A percentile compares a stretch with the other conserved stretches of the same genome.
phyloP scores from a whole-genome alignment of 371 early-diverging fungal genomes.

The Rhizopus microsporus region DNA sequence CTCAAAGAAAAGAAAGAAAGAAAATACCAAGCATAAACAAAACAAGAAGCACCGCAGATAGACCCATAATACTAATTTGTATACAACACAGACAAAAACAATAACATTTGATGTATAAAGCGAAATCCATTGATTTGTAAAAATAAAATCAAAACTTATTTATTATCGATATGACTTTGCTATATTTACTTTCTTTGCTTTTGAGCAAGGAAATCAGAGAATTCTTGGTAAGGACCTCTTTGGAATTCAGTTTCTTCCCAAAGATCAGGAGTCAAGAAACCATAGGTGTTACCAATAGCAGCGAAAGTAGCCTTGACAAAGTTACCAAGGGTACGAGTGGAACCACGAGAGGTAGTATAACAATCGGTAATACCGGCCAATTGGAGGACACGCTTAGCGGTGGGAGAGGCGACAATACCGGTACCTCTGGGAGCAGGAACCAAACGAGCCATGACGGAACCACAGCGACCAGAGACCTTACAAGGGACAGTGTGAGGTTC shows the following conservation, averaged over 20 bases:
- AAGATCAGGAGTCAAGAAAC: conserved; percentile 97
- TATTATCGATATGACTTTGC: background rate
- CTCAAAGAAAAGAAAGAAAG: background rate
- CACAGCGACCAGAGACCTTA: conserved; percentile 99
- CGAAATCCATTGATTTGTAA: background rate
- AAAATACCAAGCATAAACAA: background rate
- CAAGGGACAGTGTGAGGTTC: conserved; percentile 99
- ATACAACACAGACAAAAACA: too few species aligned
- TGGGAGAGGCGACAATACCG: conserved; percentile 97
- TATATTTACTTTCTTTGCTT: conserved; percentile 54
- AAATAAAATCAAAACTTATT: background rate
- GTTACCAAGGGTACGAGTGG: conserved; percentile 94
- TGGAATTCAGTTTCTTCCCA: conserved; percentile 92
- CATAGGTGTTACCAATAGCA: conserved; percentile 98
- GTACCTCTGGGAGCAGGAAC: conserved; percentile 67
- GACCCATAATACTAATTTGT: too few species aligned
- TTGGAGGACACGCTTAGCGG: conserved; percentile 97
- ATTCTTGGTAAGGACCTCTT: conserved; percentile 93
- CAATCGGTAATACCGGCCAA: conserved; percentile 99
- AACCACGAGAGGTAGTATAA: conserved; percentile 96
- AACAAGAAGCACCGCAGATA: background rate
- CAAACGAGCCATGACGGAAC: conserved; percentile 93
- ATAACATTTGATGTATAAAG: background rate
- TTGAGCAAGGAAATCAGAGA: conserved; percentile 86
- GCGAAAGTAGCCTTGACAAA: conserved; percentile 99